Percentiles rank a stretch among this genome's conserved stretches.
Evolutionary conservation across 1,139 yeast species (phyloP).

Genomic region (Kodamaea ohmeri): DNA sequence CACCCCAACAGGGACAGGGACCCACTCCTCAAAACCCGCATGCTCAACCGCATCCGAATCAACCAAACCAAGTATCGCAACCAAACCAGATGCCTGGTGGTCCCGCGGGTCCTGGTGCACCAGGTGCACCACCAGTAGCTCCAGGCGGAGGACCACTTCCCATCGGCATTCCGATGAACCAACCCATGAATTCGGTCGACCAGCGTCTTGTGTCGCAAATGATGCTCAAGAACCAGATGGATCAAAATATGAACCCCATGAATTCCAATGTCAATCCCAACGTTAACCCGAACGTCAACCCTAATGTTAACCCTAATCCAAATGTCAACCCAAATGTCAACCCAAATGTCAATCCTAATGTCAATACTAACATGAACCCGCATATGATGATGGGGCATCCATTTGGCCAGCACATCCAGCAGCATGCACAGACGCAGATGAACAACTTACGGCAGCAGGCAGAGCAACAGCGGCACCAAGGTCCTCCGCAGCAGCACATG

Average conservation of each 20-base stretch:
- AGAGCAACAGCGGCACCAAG: conserved; percentile 23
- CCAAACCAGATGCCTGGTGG: conserved; percentile 8
- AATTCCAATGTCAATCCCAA: neutral
- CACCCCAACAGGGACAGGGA: conserved; percentile 10
- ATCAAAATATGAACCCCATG: neutral
- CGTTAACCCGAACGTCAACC: neutral
- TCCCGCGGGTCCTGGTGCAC: neutral
- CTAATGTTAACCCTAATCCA: conserved; percentile 7
- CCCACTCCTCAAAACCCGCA: conserved; percentile 7
- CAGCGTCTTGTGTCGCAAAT: conserved; percentile 25
- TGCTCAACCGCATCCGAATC: conserved; percentile 12
- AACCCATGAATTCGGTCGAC: conserved; percentile 14
- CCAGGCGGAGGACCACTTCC: conserved; percentile 9
- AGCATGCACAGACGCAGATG: conserved; percentile 54
- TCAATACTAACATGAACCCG: no score
- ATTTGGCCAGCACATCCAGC: conserved; percentile 35
- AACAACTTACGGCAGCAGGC: conserved; percentile 48
- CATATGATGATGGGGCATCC: conserved; percentile 7
- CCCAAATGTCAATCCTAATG: neutral
- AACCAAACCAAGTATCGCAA: conserved; percentile 13
- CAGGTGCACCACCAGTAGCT: conserved; percentile 9
- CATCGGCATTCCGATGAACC: conserved; percentile 10
- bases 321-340: neutral
- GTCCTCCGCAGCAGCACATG: conserved; percentile 17
- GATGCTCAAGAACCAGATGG: conserved; percentile 24